phyloP scores from a whole-genome alignment of 148 eudicot genomes.

The Persicaria tinctoria region DNA sequence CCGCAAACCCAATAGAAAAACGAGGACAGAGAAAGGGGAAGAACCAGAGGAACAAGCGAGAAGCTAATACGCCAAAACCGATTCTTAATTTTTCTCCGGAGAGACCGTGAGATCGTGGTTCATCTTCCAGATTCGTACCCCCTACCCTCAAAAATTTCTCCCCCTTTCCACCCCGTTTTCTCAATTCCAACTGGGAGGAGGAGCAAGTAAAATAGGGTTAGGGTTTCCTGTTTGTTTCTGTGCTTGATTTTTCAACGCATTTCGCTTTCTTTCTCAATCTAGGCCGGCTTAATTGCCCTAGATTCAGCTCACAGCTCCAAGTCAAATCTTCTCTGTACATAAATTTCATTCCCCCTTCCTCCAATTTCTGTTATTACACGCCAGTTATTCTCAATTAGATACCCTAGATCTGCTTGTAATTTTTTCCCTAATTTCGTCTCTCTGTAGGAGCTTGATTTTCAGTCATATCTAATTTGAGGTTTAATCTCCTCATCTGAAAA shows the following conservation, averaged over 20 bases:
- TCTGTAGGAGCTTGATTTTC: background rate
- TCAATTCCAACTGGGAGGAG: background rate
- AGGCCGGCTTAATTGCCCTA: background rate
- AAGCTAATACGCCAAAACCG: background rate
- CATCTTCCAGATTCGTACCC: constrained; percentile 10
- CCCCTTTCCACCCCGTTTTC: background rate
- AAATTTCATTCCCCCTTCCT: constrained; percentile 1
- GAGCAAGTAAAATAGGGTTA: constrained; percentile 12
- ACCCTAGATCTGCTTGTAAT: constrained; percentile 11
- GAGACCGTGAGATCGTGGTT: constrained; percentile 14
- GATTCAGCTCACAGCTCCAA: constrained; percentile 3
- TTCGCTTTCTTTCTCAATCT: constrained; percentile 15
- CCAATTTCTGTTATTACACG: background rate
- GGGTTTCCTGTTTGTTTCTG: constrained; percentile 16
- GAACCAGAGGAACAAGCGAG: constrained; percentile 11
- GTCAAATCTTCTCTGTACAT: constrained; percentile 4
- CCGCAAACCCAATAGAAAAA: constrained; percentile 13
- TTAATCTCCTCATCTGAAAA: background rate
- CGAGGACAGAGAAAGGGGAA: constrained; percentile 7
- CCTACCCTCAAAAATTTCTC: background rate
- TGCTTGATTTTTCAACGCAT: constrained; percentile 14
- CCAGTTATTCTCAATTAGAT: constrained; percentile 12
- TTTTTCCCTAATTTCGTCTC: background rate
- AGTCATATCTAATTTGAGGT: background rate
- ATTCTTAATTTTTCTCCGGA: constrained; percentile 1